Base-by-base conservation (phyloP, 257 asterid genomes). In the Nicotiana tomentosiformis region DNA sequence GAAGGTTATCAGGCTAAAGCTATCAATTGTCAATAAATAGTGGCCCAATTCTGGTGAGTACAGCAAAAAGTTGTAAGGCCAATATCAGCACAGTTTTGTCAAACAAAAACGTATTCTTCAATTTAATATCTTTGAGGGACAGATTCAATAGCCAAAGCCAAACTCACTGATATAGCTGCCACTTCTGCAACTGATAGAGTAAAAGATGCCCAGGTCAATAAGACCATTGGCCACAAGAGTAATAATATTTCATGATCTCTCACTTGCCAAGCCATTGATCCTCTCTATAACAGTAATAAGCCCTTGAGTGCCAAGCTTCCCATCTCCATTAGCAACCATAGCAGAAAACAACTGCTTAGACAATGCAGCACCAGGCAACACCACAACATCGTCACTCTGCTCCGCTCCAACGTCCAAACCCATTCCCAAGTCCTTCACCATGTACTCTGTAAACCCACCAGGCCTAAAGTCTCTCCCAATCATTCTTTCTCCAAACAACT, bases 371-470 rank as follows among this genome's bases (percentile, higher is more conserved):
- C 97, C 99, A 2, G 97, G 98, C 88, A 92, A 83, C 68, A 91
- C 97, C 89, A 87, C 93, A 77, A 67, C 93, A 8, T 83, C 77
- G 5, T 43, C 87, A 33, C 85, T 90, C 57, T 85, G 91, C 60
- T 84, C 93, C 20, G 74, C 93, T 53, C 64, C 96, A 10, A 39
- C 89, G 85, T 91, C 93, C 83, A 90, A 88, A 53, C 91, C 99
- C 94, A 95, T 89, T 33, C 99, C 99, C 89, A 95, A 83, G 84
- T 95, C 99, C 89, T 95, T 95, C 84, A 95, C 98, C 95, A 95
- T 90, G 74, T 95, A 95, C 88, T 95, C 97, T 0, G 93, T 91
- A 39, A 93, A 93, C 1, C 91, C 98, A 29, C 99, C 99, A 0
- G 98, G 90, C 87, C 87, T 87, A 65, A 91, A 93, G 74, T 95